phyloP scores from a whole-genome alignment of 2,329 filamentous ascomycete species.

The Alternaria tenuissima region DNA sequence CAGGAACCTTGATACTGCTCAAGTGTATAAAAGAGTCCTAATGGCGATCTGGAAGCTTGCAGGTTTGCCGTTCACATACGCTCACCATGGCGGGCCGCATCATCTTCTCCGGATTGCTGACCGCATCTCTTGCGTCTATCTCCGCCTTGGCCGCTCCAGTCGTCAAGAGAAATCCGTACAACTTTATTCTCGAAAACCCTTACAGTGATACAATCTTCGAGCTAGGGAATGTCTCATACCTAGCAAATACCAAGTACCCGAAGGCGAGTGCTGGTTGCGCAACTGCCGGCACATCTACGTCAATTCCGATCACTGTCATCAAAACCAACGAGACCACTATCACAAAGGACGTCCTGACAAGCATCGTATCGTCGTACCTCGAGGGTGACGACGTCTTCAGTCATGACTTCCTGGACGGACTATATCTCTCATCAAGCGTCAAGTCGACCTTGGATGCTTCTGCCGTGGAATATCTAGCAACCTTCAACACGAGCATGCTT shows the following conservation, averaged over 20 bases:
- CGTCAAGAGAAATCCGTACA: constrained; percentile 31
- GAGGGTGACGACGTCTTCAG: constrained; percentile 50
- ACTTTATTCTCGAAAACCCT: constrained; percentile 25
- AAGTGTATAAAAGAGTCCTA: not conserved
- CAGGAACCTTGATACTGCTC: not conserved
- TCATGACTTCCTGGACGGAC: constrained; percentile 46
- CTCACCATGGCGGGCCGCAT: constrained; percentile 19
- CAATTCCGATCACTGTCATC: constrained; percentile 42
- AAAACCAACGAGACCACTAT: constrained; percentile 40
- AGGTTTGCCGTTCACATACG: not conserved
- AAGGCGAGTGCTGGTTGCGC: constrained; percentile 25
- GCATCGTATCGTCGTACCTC: constrained; percentile 41
- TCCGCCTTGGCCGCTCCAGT: constrained; percentile 20
- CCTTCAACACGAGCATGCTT: constrained; percentile 26
- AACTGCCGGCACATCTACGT: constrained; percentile 6
- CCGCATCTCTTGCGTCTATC: constrained; percentile 17
- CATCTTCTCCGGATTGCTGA: constrained; percentile 13
- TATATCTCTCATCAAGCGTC: constrained; percentile 41
- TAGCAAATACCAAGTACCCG: constrained; percentile 48
- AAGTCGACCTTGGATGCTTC: constrained; percentile 30
- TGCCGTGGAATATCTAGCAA: constrained; percentile 26
- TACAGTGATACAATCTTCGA: constrained; percentile 47
- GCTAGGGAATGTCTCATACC: constrained; percentile 50
- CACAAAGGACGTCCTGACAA: constrained; percentile 39
- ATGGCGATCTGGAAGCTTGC: not conserved